Evolutionary conservation across 2,329 filamentous ascomycete genomes (phyloP), one percentile per base, ranked within the genome.

Genomic region (Colletotrichum viniferum): DNA sequence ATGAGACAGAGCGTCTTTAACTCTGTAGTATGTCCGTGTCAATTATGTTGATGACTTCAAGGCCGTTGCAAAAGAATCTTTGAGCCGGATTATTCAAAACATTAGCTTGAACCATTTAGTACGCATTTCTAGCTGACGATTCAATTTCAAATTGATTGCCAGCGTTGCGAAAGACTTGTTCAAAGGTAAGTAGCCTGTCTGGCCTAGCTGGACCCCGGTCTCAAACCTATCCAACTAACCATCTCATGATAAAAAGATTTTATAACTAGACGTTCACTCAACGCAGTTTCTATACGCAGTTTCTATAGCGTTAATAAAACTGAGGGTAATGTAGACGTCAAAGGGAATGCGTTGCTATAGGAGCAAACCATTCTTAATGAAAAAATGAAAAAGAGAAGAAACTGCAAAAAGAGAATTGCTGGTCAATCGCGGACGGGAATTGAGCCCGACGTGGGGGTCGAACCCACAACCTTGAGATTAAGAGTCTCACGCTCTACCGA

Each of bases 401-500:
- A 26, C 6, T 0, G 14, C 61, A 38, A 63, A 63, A 63, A 43
- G 21, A 4, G 1, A 14, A 1, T 2, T 43, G 21, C 58, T 43
- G 34, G 60, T 71, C 71, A 74, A 74, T 65, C 71, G 71, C 34
- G 43, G 67, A 74, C 71, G 71, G 71, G 71, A 74, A 71, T 71
- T 74, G 71, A 74, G 71, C 71, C 71, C 71, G 71, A 74, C 71
- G 71, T 74, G 71, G 71, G 75, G 75, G 72, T 88, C 87, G 87
- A 89, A 90, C 89, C 86, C 86, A 85, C 87, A 89, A 85, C 87
- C 87, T 89, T 88, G 86, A 89, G 88, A 88, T 89, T 90, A 90
- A 90, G 91, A 93, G 91, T 92, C 91, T 92, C 88, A 92, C 91
- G 91, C 91, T 93, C 91, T 93, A 92, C 90, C 90, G 89, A 92